These are phyloP conservation scores for Penicillium sp. DNA, from an alignment of 2,329 filamentous ascomycete genomes.

Conservation along the genomic window DNA sequence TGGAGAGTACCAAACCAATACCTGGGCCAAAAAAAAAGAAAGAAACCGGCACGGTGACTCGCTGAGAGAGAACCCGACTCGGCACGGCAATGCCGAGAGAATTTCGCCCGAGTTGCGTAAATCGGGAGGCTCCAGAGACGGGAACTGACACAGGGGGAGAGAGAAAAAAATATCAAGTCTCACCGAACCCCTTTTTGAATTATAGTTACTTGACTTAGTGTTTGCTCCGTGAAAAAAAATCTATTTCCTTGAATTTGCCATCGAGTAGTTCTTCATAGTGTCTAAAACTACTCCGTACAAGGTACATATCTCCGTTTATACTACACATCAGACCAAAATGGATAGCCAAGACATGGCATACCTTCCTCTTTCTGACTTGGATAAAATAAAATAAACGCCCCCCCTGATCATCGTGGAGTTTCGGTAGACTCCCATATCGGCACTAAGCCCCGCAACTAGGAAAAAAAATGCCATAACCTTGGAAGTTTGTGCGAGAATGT, in stretches of 20 bases:
- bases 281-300: neutral
- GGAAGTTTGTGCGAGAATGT: conserved; percentile 11
- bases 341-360: conserved; percentile 7
- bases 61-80: conserved; percentile 10
- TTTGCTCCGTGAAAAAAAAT: conserved; percentile 21
- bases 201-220: conserved; percentile 12
- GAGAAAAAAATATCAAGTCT: neutral
- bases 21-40: neutral
- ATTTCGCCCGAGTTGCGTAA: conserved; percentile 19
- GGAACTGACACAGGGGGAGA: conserved; percentile 1
- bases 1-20: conserved; percentile 5
- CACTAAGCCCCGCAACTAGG: conserved; percentile 23
- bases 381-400: conserved; percentile 19
- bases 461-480: neutral
- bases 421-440: conserved; percentile 14
- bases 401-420: conserved; percentile 20
- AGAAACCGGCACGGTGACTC: neutral
- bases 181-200: conserved; percentile 21
- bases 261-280: neutral
- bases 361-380: conserved; percentile 7
- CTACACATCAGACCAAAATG: neutral
- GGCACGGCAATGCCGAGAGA: conserved; percentile 23
- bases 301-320: neutral
- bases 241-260: conserved; percentile 2
- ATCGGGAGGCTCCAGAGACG: conserved; percentile 25